Conservation (phyloP, 306 rosid genomes). For the Prinsepia uniflora region DNA sequence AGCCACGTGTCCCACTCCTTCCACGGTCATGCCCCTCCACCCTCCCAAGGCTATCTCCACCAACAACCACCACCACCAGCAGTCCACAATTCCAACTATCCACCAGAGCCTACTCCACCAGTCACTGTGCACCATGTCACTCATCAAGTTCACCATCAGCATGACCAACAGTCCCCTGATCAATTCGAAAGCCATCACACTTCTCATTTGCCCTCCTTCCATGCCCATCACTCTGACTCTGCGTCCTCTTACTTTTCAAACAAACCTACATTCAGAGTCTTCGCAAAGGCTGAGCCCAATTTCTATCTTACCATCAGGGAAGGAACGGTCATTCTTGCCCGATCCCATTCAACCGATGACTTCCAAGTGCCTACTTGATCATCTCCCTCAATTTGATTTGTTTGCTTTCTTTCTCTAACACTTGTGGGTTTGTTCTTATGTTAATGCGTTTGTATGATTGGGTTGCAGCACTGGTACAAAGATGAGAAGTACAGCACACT, state of each 20-base stretch:
- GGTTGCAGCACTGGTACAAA: slow-evolving; percentile 77
- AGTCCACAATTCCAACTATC: slow-evolving; percentile 16
- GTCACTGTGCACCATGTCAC: slow-evolving; percentile 34
- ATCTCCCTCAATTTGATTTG: not conserved
- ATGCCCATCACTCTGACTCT: not conserved
- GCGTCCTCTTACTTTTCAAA: slow-evolving; percentile 12
- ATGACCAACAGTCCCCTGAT: slow-evolving; percentile 21
- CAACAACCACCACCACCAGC: slow-evolving; percentile 4
- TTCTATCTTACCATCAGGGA: slow-evolving; percentile 51
- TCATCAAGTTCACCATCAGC: slow-evolving; percentile 28
- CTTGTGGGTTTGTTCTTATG: not conserved
- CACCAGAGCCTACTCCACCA: slow-evolving; percentile 18
- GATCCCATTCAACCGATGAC: slow-evolving; percentile 42
- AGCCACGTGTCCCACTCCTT: not conserved
- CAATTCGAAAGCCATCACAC: not conserved
- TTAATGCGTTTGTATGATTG: not conserved
- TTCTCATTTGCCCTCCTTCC: not conserved
- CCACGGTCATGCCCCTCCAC: not conserved
- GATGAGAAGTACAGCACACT: slow-evolving; percentile 80
- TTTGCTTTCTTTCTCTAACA: not conserved
- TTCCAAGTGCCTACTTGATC: slow-evolving; percentile 38
- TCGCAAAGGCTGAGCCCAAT: slow-evolving; percentile 48
- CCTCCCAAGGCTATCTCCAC: slow-evolving; percentile 14
- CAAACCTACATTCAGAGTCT: slow-evolving; percentile 44
- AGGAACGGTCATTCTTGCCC: slow-evolving; percentile 54